Percentiles rank a stretch among this genome's conserved stretches.
Conservation (phyloP, 2,329 filamentous ascomycete genomes). For the Colletotrichum horii region DNA sequence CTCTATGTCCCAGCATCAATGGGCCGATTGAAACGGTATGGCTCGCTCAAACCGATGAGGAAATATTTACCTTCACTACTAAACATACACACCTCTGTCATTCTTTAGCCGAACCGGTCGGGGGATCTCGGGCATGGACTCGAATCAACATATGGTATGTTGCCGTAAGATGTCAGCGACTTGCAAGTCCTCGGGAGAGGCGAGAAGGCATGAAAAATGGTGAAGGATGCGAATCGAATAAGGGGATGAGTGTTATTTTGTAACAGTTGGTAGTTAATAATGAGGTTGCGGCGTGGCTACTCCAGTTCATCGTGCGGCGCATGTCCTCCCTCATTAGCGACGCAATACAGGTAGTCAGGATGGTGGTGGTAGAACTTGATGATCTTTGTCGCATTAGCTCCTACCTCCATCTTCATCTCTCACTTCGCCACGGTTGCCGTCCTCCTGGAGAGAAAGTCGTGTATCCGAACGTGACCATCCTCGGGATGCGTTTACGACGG, state of each 20-base stretch:
- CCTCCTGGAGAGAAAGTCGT: not conserved
- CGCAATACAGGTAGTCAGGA: not conserved
- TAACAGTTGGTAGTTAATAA: not conserved
- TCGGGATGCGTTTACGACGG: not conserved
- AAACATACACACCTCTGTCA: not conserved
- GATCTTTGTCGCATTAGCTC: not conserved
- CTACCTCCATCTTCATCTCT: not conserved
- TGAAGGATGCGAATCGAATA: not conserved
- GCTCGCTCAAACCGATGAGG: not conserved
- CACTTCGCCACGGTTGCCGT: not conserved
- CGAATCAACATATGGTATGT: not conserved
- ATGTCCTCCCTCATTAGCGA: not conserved
- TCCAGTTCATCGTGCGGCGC: not conserved
- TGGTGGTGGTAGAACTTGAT: not conserved
- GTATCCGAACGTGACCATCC: not conserved
- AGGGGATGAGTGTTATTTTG: not conserved
- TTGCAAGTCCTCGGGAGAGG: not conserved
- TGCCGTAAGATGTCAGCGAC: not conserved
- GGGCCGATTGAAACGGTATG: not conserved
- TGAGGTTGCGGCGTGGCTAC: not conserved
- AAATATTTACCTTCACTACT: no score
- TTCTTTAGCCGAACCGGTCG: not conserved
- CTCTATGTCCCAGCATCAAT: not conserved
- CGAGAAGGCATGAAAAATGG: not conserved
- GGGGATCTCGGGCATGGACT: not conserved